Conservation (phyloP, 2,329 filamentous ascomycete species). For the Cladosporium sp. region DNA sequence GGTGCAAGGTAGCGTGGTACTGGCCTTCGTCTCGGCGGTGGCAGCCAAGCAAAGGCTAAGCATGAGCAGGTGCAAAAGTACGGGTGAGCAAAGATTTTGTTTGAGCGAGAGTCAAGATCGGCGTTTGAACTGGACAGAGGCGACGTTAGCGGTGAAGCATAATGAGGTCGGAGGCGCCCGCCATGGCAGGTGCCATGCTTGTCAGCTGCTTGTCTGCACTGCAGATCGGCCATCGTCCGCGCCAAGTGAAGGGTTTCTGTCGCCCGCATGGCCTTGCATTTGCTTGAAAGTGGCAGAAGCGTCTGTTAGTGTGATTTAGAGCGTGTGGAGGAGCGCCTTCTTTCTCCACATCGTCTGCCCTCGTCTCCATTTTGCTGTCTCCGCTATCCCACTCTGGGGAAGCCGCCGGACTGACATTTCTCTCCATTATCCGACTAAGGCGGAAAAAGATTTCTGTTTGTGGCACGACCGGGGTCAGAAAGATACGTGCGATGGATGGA, state of each 20-base stretch:
- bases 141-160: slow-evolving; percentile 13
- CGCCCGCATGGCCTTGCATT: neutral
- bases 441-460: neutral
- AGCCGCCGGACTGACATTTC: neutral
- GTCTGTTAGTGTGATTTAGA: slow-evolving; percentile 6
- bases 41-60: slow-evolving; percentile 12
- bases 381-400: slow-evolving; percentile 1
- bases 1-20: slow-evolving; percentile 13
- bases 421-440: neutral
- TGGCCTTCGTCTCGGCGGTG: neutral
- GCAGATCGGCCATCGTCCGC: slow-evolving; percentile 2
- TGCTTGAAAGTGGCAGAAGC: slow-evolving; percentile 3
- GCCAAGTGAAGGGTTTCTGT: neutral
- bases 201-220: slow-evolving; percentile 5
- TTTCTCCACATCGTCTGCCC: neutral
- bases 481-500: neutral
- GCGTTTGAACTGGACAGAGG: slow-evolving; percentile 4
- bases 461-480: neutral
- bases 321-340: neutral
- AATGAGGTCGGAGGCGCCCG: slow-evolving; percentile 5
- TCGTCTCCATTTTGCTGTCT: neutral
- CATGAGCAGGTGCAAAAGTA: neutral
- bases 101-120: slow-evolving; percentile 2
- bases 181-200: neutral
- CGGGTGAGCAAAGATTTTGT: slow-evolving; percentile 3